Base-by-base conservation (phyloP, 176 grass and related monocot species). In the Rhynchospora breviuscula region DNA sequence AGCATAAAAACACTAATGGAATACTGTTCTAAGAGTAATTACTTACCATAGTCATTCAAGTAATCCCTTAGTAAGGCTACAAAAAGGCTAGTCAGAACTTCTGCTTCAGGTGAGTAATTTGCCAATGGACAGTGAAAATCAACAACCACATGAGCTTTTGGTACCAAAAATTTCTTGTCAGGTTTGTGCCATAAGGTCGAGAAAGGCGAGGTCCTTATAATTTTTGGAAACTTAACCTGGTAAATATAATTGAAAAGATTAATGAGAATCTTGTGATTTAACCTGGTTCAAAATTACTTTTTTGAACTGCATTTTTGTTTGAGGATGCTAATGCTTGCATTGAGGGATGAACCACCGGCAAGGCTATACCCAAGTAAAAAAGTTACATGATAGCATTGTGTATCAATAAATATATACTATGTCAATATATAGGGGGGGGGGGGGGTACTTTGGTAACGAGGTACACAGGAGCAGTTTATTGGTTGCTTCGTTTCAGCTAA, bases 61-160 rank as follows among this genome's bases (percentile, higher is more conserved):
- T 99, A 95, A 95, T 99, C 96, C 52, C 19, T 88, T 88, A 99
- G 81, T 83, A 99, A 83, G 29, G 83, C 75, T 51, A 92, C 85
- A 67, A 91, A 95, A 14, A 99, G 84, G 61, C 78, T 52, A 25
- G 83, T 95, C 56, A 90, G 89, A 83, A 95, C 46, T 12, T 78
- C 83, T 69, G 96, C 88, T 89, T 99, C 91, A 1, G 96, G 91
- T 14, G 96, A 99, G 21, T 89, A 76, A n/a, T 87, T 88, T 85
- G 96, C 87, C 47, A 93, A 86, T 63, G 96, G 96, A 83, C 93
- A 99, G 85, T 95, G 92, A 84, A 99, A 99, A 89, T 93, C 93
- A 85, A 99, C 88, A 79, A 86, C 59, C 73, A 95, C 83, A 46
- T 95, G n/a, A 66, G 88, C 89, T 85, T 99, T 99, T 17, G 96